Conservation (phyloP, 495 filamentous ascomycete genomes). For the Neurospora sp. region DNA sequence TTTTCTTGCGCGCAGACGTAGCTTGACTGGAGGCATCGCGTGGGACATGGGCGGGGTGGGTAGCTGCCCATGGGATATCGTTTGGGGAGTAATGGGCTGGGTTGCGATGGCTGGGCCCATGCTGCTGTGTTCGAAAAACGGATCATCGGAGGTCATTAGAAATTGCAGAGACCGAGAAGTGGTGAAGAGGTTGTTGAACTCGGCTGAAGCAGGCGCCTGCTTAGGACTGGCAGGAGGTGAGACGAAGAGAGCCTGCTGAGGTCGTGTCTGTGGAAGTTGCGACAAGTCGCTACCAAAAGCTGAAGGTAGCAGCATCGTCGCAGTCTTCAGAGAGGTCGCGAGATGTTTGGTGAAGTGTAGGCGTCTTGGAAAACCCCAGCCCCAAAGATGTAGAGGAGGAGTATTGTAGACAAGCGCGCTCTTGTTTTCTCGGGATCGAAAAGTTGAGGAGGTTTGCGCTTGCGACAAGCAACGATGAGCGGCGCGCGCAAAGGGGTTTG, state of each 20-base stretch:
- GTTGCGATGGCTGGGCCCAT: conserved; percentile 14
- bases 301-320: conserved; percentile 58
- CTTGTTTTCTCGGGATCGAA: neutral
- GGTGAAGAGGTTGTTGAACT: conserved; percentile 50
- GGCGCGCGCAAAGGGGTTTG: neutral
- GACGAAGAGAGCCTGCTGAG: conserved; percentile 49
- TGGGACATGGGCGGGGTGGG: conserved; percentile 42
- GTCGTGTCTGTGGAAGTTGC: conserved; percentile 35
- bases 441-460: neutral
- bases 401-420: neutral
- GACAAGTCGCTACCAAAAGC: conserved; percentile 59
- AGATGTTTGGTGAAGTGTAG: neutral
- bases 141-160: conserved; percentile 41
- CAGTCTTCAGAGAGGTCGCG: neutral
- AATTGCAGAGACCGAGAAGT: conserved; percentile 65
- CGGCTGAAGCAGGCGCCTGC: conserved; percentile 40
- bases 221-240: conserved; percentile 55
- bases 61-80: conserved; percentile 43
- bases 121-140: conserved; percentile 22
- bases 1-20: conserved; percentile 38
- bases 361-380: neutral
- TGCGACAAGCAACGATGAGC: neutral
- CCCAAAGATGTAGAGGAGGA: neutral
- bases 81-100: conserved; percentile 32
- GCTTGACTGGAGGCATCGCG: conserved; percentile 36